Base-by-base conservation (phyloP, 129 eudicot species). In the Tagetes patula region DNA sequence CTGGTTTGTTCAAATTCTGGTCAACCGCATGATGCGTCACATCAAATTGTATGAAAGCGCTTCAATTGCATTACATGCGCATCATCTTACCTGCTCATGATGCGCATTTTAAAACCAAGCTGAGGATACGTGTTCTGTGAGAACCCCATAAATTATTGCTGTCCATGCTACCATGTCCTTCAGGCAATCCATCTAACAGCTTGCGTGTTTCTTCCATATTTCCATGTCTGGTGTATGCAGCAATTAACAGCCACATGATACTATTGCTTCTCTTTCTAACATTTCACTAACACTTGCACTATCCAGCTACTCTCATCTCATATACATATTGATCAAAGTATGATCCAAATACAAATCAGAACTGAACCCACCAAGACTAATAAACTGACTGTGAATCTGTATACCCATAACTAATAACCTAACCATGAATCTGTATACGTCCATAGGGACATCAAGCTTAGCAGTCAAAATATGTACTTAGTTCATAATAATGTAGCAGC, bases 381-480 rank as follows among this genome's bases (percentile, higher is more conserved):
- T 33, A 32, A 67, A 73, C 77, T 86, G 81, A 34, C 80, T 81
- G 41, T 91, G 92, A 32, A 91, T 43, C 80, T 91, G 95, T 67
- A 65, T 37, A 33, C 96, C 92, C 65, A 88, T 20, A 39, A 59
- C 59, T 84, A 9, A 48, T 50, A 50, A 50, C 58, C 58, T 50
- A 31, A 50, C 31, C 58, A 50, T 4, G 58, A 82, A 70, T 65
- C 83, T 73, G 76, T 91, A 88, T 27, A 81, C 76, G 69, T 85
- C 80, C 77, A 77, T 77, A 3, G 93, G 86, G 46, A 79, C 80
- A 10, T 71, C 65, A 13, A 84, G 41, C 34, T 73, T 74, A 33
- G 85, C 77, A 41, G 39, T 78, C 11, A 73, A 61, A 46, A 65
- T 79, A 36, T 93, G 87, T 37, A 91, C 11, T 33, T 88, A 86